A percentile compares a stretch with the other conserved stretches of the same genome.
Conservation (phyloP, 2,329 filamentous ascomycete genomes). For the Periconia sp. region DNA sequence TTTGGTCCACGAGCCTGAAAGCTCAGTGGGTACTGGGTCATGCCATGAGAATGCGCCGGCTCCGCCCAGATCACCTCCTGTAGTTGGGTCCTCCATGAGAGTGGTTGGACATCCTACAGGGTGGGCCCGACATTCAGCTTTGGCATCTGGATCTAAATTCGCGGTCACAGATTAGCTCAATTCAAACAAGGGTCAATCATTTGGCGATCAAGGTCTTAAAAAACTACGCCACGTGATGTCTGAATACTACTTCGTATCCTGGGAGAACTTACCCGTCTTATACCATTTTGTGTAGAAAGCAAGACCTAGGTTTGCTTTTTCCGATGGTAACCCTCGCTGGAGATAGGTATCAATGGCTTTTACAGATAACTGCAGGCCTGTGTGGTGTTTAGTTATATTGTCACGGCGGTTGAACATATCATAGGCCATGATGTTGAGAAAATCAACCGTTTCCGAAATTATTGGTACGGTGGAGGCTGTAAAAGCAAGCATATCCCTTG, state of each 20-base stretch:
- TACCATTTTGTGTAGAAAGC: constrained; percentile 72
- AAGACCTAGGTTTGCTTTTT: constrained; percentile 64
- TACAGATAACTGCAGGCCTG: constrained; percentile 58
- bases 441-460: constrained; percentile 64
- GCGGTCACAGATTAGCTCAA: too few relatives aligned
- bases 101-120: constrained; percentile 63
- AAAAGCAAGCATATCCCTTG: constrained; percentile 68
- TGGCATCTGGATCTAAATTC: constrained; percentile 45
- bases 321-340: constrained; percentile 54
- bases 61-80: constrained; percentile 61
- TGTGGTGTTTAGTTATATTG: constrained; percentile 65
- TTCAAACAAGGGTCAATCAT: too few relatives aligned
- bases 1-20: constrained; percentile 58
- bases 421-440: constrained; percentile 72
- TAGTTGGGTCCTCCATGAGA: constrained; percentile 61
- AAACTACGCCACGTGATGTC: too few relatives aligned
- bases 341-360: constrained; percentile 62
- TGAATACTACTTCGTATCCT: too few relatives aligned
- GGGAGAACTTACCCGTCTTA: too few relatives aligned
- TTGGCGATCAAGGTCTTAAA: too few relatives aligned
- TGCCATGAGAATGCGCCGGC: constrained; percentile 58
- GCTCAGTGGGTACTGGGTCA: constrained; percentile 38
- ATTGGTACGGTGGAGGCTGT: constrained; percentile 56
- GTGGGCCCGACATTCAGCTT: constrained; percentile 45
- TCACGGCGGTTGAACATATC: constrained; percentile 72